These are phyloP conservation scores for Fusarium udum DNA, from an alignment of 2,329 filamentous ascomycete genomes.

Conservation along the genomic window DNA sequence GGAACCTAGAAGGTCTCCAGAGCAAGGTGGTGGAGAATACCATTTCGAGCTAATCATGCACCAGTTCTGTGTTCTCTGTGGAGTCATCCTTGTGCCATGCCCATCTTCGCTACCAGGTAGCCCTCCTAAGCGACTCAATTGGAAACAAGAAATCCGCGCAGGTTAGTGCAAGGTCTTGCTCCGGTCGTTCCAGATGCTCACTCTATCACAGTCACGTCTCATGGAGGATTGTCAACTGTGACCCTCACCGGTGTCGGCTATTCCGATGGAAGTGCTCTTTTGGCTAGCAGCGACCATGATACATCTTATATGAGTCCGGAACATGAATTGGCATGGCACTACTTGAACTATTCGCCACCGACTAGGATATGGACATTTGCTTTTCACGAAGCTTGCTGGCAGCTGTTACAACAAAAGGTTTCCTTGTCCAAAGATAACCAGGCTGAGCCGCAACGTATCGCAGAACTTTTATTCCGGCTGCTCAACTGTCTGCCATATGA, in stretches of 20 bases:
- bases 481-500: neutral
- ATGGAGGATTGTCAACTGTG: neutral
- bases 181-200: fast-evolving
- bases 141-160: neutral
- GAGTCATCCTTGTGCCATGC: neutral
- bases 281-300: neutral
- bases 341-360: too few species aligned
- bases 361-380: neutral
- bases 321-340: neutral
- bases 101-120: neutral
- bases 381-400: neutral
- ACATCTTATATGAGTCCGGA: neutral
- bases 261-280: fast-evolving
- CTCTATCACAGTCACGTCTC: fast-evolving
- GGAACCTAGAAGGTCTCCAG: too few species aligned
- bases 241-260: neutral
- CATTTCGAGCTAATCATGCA: too few species aligned
- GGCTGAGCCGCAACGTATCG: neutral
- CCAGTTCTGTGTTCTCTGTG: neutral
- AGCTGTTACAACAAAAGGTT: neutral
- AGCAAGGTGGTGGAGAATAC: too few species aligned
- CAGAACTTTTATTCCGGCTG: neutral
- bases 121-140: neutral
- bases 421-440: neutral
- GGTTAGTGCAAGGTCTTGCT: neutral